phyloP scores from a whole-genome alignment of 169 alveolate species.

The Plasmodium billcollinsi region DNA sequence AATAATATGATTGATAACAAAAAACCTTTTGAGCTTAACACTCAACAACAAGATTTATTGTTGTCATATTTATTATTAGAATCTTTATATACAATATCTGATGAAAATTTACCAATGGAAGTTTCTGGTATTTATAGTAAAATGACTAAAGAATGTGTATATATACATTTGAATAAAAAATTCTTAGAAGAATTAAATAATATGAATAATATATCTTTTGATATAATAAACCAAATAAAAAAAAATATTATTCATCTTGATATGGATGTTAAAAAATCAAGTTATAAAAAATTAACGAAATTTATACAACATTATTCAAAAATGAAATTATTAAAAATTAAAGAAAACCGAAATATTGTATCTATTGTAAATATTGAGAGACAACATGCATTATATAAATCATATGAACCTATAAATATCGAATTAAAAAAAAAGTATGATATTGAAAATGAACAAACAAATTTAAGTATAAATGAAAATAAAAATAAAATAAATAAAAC shows the following conservation, averaged over 20 bases:
- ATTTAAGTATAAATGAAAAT: constrained; percentile 27
- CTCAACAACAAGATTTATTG: constrained; percentile 69
- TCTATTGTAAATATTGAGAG: constrained; percentile 76
- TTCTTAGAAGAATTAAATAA: constrained; percentile 44
- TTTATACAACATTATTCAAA: constrained; percentile 78
- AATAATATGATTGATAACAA: background rate
- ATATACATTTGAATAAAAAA: constrained; percentile 38
- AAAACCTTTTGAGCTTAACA: constrained; percentile 19
- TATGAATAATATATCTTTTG: constrained; percentile 4
- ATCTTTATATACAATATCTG: constrained; percentile 50
- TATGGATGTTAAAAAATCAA: constrained; percentile 77
- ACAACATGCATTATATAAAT: constrained; percentile 37
- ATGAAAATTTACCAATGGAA: constrained; percentile 78
- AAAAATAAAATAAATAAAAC: constrained; percentile 28
- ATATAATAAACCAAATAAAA: constrained; percentile 15
- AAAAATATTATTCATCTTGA: constrained; percentile 46
- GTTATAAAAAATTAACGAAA: constrained; percentile 75
- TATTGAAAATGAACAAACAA: constrained; percentile 28
- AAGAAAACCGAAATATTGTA: constrained; percentile 75
- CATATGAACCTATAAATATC: constrained; percentile 68
- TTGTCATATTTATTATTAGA: constrained; percentile 68
- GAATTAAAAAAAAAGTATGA: constrained; percentile 48
- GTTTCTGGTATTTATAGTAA: constrained; percentile 78
- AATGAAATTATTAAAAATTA: constrained; percentile 67
- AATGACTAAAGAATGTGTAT: constrained; percentile 74